phyloP scores from a whole-genome alignment of 257 asterid genomes.

The Capsicum rhomboideum region DNA sequence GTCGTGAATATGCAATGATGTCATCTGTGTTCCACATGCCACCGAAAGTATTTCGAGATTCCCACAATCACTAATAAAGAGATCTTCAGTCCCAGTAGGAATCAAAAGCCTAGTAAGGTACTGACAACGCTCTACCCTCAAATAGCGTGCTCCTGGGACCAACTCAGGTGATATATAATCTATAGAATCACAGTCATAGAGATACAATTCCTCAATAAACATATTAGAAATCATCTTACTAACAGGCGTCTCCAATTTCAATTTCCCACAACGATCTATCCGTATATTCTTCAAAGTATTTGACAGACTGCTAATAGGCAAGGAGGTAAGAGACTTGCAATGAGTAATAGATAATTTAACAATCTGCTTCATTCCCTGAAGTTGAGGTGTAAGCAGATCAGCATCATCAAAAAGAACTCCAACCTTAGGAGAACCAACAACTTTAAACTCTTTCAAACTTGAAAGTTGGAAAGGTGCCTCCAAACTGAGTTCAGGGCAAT shows the following conservation, averaged over 20 bases:
- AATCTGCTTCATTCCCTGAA: background rate
- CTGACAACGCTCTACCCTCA: rapidly evolving
- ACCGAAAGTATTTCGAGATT: background rate
- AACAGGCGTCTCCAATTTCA: background rate
- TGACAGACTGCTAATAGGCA: background rate
- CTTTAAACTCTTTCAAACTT: background rate
- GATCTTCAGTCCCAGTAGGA: background rate
- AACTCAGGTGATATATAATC: background rate
- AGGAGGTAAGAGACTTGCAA: background rate
- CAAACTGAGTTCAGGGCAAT: background rate
- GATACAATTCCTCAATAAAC: background rate
- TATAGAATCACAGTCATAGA: background rate
- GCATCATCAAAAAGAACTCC: background rate
- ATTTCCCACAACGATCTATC: background rate
- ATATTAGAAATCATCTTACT: background rate
- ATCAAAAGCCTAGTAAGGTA: background rate
- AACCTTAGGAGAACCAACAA: background rate
- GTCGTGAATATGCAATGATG: background rate
- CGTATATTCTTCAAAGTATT: background rate
- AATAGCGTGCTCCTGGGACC: background rate
- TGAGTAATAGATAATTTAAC: background rate
- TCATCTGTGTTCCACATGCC: background rate
- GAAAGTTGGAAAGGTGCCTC: background rate
- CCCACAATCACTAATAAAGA: background rate
- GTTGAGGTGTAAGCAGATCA: background rate